These are phyloP conservation scores for Cladobotryum protrusum DNA, from an alignment of 2,329 filamentous ascomycete genomes.

Conservation along the genomic window DNA sequence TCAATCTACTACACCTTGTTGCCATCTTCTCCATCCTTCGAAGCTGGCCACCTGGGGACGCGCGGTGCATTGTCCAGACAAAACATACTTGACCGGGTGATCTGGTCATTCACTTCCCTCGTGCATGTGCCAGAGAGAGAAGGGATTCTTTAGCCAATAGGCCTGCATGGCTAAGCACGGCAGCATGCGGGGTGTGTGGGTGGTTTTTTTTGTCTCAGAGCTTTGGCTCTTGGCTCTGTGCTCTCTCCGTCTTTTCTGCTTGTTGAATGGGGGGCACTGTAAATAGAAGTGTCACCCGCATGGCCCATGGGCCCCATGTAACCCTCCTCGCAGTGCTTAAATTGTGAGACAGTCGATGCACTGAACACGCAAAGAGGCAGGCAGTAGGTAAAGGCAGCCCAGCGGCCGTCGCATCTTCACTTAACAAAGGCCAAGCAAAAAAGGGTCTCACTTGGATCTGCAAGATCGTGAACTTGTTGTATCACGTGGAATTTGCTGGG, in stretches of 20 bases:
- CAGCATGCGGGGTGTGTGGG: neutral
- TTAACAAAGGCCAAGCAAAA: neutral
- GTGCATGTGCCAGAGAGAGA: neutral
- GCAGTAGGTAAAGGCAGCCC: neutral
- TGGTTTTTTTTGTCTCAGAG: neutral
- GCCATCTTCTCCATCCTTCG: neutral
- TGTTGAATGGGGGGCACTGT: neutral
- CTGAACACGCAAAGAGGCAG: neutral
- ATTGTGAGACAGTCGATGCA: neutral
- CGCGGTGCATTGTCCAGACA: neutral
- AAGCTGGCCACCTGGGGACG: neutral
- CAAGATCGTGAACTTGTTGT: no score
- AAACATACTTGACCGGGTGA: neutral
- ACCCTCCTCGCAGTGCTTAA: neutral
- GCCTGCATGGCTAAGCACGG: neutral
- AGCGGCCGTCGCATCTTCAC: neutral
- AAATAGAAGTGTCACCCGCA: constrained; percentile 1
- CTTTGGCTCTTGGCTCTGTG: neutral
- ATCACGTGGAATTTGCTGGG: neutral
- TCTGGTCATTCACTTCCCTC: neutral
- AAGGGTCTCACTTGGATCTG: no score
- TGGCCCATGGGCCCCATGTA: neutral
- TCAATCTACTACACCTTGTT: neutral
- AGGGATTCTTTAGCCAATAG: neutral
- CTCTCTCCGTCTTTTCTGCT: neutral